Evolutionary conservation across 1,284 basidiomycete genomes (phyloP), one percentile per base, ranked within the genome.

Genomic region (Ustilago trichophora): DNA sequence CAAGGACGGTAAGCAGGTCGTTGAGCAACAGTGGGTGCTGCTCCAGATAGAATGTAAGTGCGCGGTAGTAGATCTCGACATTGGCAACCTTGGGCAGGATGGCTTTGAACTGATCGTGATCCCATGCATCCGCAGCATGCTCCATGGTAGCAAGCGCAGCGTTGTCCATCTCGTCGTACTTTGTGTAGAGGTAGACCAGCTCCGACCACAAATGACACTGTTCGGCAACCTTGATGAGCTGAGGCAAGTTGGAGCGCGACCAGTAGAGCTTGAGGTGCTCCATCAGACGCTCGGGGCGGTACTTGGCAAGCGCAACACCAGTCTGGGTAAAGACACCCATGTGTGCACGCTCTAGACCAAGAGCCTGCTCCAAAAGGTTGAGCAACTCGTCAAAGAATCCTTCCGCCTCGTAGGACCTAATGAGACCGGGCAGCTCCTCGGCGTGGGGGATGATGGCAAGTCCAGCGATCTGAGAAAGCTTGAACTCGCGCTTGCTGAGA

Each of bases 161-260:
- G 78, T 96, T 96, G 81, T 96, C 93, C 45, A 89, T 92, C 86
- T 93, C 90, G 81, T 96, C 95, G 80, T 98, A 98, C 84, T 96
- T 96, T 84, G 97, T 90, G 84, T 98, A 98, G 47, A 98, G 84
- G 87, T 94, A 98, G 40, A 98, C 95, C 16, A 98, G 87, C 82
- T 98, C 96, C n/a, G 93, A 72, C 95, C 96, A 98, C 51, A 98
- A 88, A 75, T 98, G 95, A n/a, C 92, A 93, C 78, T 91, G 90
- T 83, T 98, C 93, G 6, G 93, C 88, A 11, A 92, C 92, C 83
- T 90, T 91, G 85, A 98, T 94, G 77, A 97, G 93, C 86, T 91
- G 90, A 43, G 91, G 89, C 73, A 98, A 93, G 83, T 98, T 98
- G 86, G 95, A 93, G 56, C 96, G 91, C 42, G 93, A 90, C 77